Evolutionary conservation across 208 protist genomes (phyloP), one percentile per base, ranked within the genome.

Genomic region (Endotrypanum monterogeii): DNA sequence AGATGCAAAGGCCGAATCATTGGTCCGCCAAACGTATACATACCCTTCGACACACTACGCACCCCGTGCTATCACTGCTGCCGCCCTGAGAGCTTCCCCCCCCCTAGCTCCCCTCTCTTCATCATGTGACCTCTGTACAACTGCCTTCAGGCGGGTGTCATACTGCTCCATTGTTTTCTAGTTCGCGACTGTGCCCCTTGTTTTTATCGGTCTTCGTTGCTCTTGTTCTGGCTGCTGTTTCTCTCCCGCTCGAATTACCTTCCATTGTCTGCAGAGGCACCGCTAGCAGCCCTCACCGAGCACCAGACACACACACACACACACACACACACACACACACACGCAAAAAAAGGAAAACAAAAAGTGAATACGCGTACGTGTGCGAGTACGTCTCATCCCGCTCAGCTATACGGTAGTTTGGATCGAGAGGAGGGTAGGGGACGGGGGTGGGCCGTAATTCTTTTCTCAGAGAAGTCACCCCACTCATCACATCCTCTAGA

Each of bases 381-480:
- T 7, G 30, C 20, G 58, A 44, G 12, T 30, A 20, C 30, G 20
- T 0, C 2, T 32, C 7, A 8, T 44, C 5, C 20, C 0, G 58
- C 8, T n/a, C n/a, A 0, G n/a, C n/a, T 25, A 5, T 48, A 11
- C 12, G 44, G 12, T 48, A 14, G 5, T 46, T 48, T 48, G 44
- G 44, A 48, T 14, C n/a, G 12, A 48, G 44, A 48, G 44, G 44
- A 1, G 58, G 6, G 58, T 8, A 8, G 23, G 58, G 1, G n/a
- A n/a, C n/a, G n/a, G n/a, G n/a, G n/a, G n/a, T n/a, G n/a, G n/a
- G n/a, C n/a, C n/a, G n/a, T 11, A 5, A 63, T n/a, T 63, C 58
- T 63, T 41, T 63, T 63, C 58, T 63, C 58, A 63, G 39, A 63
- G 58, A 30, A 41, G 18, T 20, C 4, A 44, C 30, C 23, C 58